Base-by-base conservation (phyloP, 768 basidiomycete genomes). In the Tylopilus sp. region DNA sequence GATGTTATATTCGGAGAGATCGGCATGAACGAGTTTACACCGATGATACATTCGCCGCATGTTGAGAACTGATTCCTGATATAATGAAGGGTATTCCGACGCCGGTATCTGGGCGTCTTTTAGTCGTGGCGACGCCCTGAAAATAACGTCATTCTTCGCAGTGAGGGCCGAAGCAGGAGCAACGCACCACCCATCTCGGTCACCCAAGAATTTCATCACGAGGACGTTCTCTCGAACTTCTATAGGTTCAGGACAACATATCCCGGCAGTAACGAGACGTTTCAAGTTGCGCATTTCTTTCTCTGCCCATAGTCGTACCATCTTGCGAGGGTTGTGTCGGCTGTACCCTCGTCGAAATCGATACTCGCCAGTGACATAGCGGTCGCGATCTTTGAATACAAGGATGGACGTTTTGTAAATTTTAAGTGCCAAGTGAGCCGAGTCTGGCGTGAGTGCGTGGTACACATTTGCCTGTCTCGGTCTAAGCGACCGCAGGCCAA, bases 401-500 rank as follows among this genome's bases (percentile, higher is more conserved):
- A 99, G 83, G 57, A 99, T 98, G 22, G 94, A 97, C 1, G 97
- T 99, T 68, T 98, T 97, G 77, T 95, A 99, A 53, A 99, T 93
- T 69, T 99, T 99, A 53, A 98, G 79, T 0, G 97, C 97, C 39
- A 97, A 74, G 62, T 95, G 91, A 20, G 60, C 56, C 5, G 63
- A 65, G 4, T 71, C 69, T 0, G 80, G 75, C 0, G 79, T 75
- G 31, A 88, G 64, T 1, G 94, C 93, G 63, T 98, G 94, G 67
- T 99, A 99, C 12, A 99, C 97, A 61, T 98, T 98, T 9, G 95
- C 95, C 93, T 95, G 59, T 5, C 45, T 23, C 33, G 48, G 58
- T 23, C 55, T 55, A n/a, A 53, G 52, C 12, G 33, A 23, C 10
- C 15, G 23, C 7, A 26, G 10, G 28, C 11, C 40, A 33, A 18